These are phyloP conservation scores for Cydonia oblonga DNA, from an alignment of 331 rosid genomes.

Conservation along the genomic window DNA sequence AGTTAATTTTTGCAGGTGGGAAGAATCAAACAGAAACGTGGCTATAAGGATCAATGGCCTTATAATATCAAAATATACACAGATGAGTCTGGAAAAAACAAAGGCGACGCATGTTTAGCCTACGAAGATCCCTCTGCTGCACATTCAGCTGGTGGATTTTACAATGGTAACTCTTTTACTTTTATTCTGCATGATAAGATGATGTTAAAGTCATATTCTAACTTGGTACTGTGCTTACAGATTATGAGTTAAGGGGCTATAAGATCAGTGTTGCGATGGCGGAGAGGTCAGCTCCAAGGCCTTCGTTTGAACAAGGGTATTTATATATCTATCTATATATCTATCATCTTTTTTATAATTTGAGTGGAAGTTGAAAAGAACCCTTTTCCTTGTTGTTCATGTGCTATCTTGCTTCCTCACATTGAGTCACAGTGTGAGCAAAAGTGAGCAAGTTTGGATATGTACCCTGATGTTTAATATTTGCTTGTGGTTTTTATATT, in stretches of 20 bases:
- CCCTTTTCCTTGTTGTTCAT: background rate
- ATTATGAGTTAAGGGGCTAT: slow-evolving; percentile 76
- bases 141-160: slow-evolving; percentile 87
- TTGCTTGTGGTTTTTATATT: background rate
- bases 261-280: slow-evolving; percentile 88
- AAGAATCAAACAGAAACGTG: slow-evolving; percentile 96
- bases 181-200: background rate
- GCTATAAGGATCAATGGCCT: slow-evolving; percentile 99
- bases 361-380: background rate
- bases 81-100: slow-evolving; percentile 79
- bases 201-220: background rate
- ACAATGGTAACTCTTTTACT: slow-evolving; percentile 43
- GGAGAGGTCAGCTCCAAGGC: slow-evolving; percentile 87
- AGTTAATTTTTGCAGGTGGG: slow-evolving; percentile 48
- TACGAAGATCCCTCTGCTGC: slow-evolving; percentile 98
- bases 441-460: background rate
- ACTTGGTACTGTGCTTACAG: slow-evolving; percentile 32
- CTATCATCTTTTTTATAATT: background rate
- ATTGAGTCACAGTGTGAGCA: background rate
- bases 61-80: slow-evolving; percentile 87
- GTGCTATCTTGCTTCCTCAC: background rate
- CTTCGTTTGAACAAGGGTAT: slow-evolving; percentile 74
- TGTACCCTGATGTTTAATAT: background rate
- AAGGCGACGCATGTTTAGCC: slow-evolving; percentile 84
- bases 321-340: background rate